Conservation (phyloP, 2,329 filamentous ascomycete genomes). For the Orbilia ellipsospora region DNA sequence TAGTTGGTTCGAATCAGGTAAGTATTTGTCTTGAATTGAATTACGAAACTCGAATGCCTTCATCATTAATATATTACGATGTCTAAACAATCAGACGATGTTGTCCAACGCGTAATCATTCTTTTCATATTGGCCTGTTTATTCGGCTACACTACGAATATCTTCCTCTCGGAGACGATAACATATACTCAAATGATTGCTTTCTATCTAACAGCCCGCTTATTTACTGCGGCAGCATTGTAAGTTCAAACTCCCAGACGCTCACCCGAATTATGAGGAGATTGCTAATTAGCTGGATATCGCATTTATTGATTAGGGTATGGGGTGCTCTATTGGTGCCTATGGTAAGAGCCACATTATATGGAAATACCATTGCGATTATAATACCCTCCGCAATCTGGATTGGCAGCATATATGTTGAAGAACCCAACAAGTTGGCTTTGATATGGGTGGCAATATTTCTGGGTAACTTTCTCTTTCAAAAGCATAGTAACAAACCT, state of each 20-base stretch:
- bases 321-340: slow-evolving; percentile 62
- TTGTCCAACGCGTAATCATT: slow-evolving; percentile 70
- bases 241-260: slow-evolving; percentile 7
- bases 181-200: slow-evolving; percentile 71
- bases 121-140: slow-evolving; percentile 72
- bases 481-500: slow-evolving; percentile 50
- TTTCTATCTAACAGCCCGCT: slow-evolving; percentile 71
- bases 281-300: too few relatives aligned
- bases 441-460: slow-evolving; percentile 70
- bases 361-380: slow-evolving; percentile 63
- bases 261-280: background rate
- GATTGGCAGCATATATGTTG: slow-evolving; percentile 71
- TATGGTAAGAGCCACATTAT: slow-evolving; percentile 65
- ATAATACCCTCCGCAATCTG: slow-evolving; percentile 68
- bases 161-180: slow-evolving; percentile 68
- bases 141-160: slow-evolving; percentile 73
- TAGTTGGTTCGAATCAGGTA: slow-evolving; percentile 70
- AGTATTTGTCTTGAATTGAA: background rate
- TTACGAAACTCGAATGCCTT: background rate
- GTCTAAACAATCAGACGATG: slow-evolving; percentile 65
- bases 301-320: slow-evolving; percentile 13
- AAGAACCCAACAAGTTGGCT: slow-evolving; percentile 68
- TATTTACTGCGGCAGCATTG: slow-evolving; percentile 62
- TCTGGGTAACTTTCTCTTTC: slow-evolving; percentile 65
- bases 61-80: background rate